Base-by-base conservation (phyloP, 176 grass and related monocot genomes). In the Saccharum spontaneum region DNA sequence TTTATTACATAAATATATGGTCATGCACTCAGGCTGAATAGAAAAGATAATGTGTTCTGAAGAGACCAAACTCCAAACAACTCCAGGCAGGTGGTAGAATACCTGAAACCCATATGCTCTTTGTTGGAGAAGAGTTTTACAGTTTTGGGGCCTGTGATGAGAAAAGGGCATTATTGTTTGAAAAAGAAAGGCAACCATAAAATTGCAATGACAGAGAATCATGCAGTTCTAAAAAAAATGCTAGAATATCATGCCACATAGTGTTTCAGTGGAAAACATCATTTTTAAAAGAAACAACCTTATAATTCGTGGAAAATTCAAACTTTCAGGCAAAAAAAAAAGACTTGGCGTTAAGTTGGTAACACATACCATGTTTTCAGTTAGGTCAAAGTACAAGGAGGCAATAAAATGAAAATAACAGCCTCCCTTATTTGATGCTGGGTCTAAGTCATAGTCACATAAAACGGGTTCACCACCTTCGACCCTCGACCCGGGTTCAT, bases 71-170 rank as follows among this genome's bases (percentile, higher is more conserved):
- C 15, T 79, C 6, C 17, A 2, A 36, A 81, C 22, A 74, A 54
- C 17, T 50, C 45, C 44, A 33, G 22, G 71, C 69, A 77, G 40
- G 44, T 71, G 43, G 31, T 40, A 76, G 12, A 14, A 73, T 97
- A 99, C 97, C 97, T 99, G 83, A 99, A 99, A 69, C 97, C 94
- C 94, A 97, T 99, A 83, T 99, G 92, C 86, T 95, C 93, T 94
- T 90, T 99, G 75, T 99, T 99, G 48, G 90, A 88, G 86, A 97
- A 99, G 26, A 99, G 88, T 55, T 98, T 98, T 71, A 95, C 82
- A 10, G 75, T 92, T 83, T 80, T 98, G 1, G 96, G 96, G 36
- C 96, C 96, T 95, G 80, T 20, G 20, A 84, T 77, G 68, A 70
- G 36, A 89, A 28, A 72, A 78, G 11, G 23, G 18, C 78, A 13